These are phyloP conservation scores for Elymus sibiricus DNA, from an alignment of 176 grass and related monocot genomes.

Conservation along the genomic window DNA sequence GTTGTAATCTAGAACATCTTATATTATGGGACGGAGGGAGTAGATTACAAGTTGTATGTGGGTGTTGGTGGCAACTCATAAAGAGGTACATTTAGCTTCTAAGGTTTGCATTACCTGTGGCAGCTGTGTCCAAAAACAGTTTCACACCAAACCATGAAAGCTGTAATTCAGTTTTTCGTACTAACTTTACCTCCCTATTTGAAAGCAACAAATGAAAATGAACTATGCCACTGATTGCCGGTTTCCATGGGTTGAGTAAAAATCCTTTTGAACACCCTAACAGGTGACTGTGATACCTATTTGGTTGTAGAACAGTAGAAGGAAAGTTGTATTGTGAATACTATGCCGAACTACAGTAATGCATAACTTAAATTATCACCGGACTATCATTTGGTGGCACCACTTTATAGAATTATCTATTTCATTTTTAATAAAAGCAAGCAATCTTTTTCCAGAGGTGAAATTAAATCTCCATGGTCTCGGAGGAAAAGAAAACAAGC, in stretches of 20 bases:
- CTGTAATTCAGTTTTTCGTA: too few relatives aligned
- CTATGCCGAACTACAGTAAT: neutral
- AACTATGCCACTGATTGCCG: too few relatives aligned
- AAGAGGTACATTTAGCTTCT: neutral
- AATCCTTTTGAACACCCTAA: neutral
- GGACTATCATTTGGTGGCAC: neutral
- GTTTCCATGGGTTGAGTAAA: neutral
- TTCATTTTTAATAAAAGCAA: slow-evolving; percentile 11
- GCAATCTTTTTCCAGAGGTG: slow-evolving; percentile 46
- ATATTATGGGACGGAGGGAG: too few relatives aligned
- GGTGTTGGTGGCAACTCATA: slow-evolving; percentile 3
- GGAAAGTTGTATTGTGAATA: neutral
- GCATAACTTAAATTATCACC: slow-evolving; percentile 8
- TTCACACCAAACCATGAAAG: too few relatives aligned
- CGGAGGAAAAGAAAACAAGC: slow-evolving; percentile 68
- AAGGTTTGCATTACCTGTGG: neutral
- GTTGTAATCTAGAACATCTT: too few relatives aligned
- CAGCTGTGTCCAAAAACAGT: too few relatives aligned
- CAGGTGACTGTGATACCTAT: neutral
- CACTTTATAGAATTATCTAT: neutral
- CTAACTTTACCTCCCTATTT: too few relatives aligned
- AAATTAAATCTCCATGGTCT: slow-evolving; percentile 95
- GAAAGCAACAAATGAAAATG: too few relatives aligned
- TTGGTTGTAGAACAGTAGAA: slow-evolving; percentile 4
- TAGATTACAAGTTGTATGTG: neutral